These are phyloP conservation scores for Neurospora sp. DNA, from an alignment of 2,329 filamentous ascomycete genomes.

Conservation along the genomic window DNA sequence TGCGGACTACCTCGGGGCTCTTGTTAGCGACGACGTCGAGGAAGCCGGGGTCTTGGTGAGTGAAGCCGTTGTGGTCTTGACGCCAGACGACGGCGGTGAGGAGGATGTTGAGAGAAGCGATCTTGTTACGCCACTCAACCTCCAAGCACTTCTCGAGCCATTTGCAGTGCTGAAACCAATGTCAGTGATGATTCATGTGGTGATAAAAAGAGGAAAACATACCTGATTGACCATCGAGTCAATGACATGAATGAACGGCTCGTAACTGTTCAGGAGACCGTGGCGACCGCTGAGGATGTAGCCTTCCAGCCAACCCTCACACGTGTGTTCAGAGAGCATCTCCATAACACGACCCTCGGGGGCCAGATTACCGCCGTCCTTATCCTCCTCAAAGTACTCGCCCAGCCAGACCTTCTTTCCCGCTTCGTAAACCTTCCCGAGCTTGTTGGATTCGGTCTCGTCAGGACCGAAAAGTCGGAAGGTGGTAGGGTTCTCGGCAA, in stretches of 20 bases:
- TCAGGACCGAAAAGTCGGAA: conserved; percentile 74
- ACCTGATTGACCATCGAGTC: conserved; percentile 76
- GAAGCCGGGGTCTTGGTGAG: conserved; percentile 73
- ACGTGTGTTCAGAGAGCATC: conserved; percentile 73
- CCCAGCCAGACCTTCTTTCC: conserved; percentile 75
- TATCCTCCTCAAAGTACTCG: conserved; percentile 68
- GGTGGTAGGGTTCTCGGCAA: conserved; percentile 52
- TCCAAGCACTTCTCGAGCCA: conserved; percentile 78
- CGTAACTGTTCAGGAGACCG: conserved; percentile 70
- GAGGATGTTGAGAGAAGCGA: conserved; percentile 70
- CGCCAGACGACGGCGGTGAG: conserved; percentile 72
- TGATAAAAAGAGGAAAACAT: conserved; percentile 11
- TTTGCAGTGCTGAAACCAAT: conserved; percentile 56
- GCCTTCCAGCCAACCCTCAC: conserved; percentile 72
- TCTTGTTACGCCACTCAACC: conserved; percentile 64
- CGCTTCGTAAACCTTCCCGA: conserved; percentile 59
- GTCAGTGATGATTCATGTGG: conserved; percentile 8
- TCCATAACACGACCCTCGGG: conserved; percentile 67
- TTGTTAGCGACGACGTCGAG: conserved; percentile 73
- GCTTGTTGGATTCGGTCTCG: conserved; percentile 75
- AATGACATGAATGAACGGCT: conserved; percentile 75
- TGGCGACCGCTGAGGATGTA: conserved; percentile 68
- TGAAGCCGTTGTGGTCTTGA: conserved; percentile 79
- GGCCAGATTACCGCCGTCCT: conserved; percentile 63
- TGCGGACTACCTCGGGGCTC: conserved; percentile 68